phyloP scores from a whole-genome alignment of 2,329 filamentous ascomycete species.

The Penicillium sp. region DNA sequence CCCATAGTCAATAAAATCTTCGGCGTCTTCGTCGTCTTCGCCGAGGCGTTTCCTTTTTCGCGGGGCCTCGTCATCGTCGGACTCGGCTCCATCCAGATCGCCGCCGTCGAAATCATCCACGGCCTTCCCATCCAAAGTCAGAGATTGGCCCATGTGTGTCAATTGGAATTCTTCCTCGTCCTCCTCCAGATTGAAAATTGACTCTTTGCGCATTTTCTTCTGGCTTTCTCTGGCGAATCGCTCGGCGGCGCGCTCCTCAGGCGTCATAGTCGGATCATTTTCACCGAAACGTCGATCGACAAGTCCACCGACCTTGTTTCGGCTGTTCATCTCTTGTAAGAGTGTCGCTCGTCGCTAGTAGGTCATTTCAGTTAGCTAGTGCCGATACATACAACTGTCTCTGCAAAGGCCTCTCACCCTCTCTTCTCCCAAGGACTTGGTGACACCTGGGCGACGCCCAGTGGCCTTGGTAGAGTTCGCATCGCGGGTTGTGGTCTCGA shows the following conservation, averaged over 20 bases:
- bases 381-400: background rate
- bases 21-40: conserved; percentile 40
- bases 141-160: conserved; percentile 75
- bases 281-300: conserved; percentile 92
- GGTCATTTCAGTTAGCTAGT: conserved; percentile 10
- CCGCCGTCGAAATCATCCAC: conserved; percentile 75
- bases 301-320: conserved; percentile 88
- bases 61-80: conserved; percentile 54
- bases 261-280: conserved; percentile 86
- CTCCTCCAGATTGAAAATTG: conserved; percentile 86
- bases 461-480: conserved; percentile 41
- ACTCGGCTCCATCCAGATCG: conserved; percentile 52
- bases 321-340: conserved; percentile 79
- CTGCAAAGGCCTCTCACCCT: conserved; percentile 48
- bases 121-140: conserved; percentile 56
- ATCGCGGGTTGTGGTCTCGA: conserved; percentile 69
- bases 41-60: conserved; percentile 47
- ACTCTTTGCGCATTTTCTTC: conserved; percentile 66
- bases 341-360: conserved; percentile 69
- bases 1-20: conserved; percentile 39
- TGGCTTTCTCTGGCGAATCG: conserved; percentile 86
- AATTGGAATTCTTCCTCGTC: conserved; percentile 64
- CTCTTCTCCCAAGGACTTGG: conserved; percentile 82
- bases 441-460: conserved; percentile 68
- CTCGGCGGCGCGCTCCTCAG: conserved; percentile 86